Evolutionary conservation across 2,329 filamentous ascomycete genomes (phyloP).

Genomic region (Ophiostoma sp.): DNA sequence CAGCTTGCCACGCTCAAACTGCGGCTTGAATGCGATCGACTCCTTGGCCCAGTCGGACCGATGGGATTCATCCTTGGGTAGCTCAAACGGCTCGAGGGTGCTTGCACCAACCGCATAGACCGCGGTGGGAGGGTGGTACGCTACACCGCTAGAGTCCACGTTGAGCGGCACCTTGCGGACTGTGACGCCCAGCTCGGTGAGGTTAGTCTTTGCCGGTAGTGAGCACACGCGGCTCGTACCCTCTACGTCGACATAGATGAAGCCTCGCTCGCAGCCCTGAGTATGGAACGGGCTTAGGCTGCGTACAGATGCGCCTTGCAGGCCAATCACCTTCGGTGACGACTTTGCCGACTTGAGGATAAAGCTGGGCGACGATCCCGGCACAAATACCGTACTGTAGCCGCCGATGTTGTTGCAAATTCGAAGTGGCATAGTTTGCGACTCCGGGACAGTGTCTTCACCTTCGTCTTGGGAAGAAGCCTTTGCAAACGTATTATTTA

Average conservation of each 20-base stretch:
- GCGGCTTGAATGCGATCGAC: slow-evolving; percentile 58
- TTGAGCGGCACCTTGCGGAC: slow-evolving; percentile 65
- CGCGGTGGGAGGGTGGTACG: slow-evolving; percentile 69
- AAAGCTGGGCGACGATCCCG: slow-evolving; percentile 73
- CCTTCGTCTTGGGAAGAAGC: slow-evolving; percentile 37
- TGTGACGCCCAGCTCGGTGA: slow-evolving; percentile 70
- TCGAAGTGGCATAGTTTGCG: slow-evolving; percentile 45
- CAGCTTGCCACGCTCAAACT: slow-evolving; percentile 63
- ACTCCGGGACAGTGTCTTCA: slow-evolving; percentile 24
- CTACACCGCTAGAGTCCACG: slow-evolving; percentile 64
- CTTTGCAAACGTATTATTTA: slow-evolving; percentile 50
- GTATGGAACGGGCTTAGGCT: slow-evolving; percentile 73
- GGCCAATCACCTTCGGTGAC: slow-evolving; percentile 64
- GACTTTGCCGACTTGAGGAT: slow-evolving; percentile 77
- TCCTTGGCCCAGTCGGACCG: slow-evolving; percentile 76
- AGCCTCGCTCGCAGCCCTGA: slow-evolving; percentile 69
- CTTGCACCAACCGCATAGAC: slow-evolving; percentile 74
- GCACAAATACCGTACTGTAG: slow-evolving; percentile 75
- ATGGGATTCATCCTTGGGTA: slow-evolving; percentile 80
- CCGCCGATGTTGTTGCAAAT: slow-evolving; percentile 63
- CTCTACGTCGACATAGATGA: slow-evolving; percentile 71
- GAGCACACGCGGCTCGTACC: slow-evolving; percentile 69
- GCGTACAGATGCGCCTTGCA: slow-evolving; percentile 63
- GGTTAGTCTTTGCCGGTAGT: slow-evolving; percentile 57
- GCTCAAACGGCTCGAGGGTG: slow-evolving; percentile 63